These are phyloP conservation scores for Ganoderma lucidum DNA, from an alignment of 1,284 basidiomycete species.

Conservation along the genomic window DNA sequence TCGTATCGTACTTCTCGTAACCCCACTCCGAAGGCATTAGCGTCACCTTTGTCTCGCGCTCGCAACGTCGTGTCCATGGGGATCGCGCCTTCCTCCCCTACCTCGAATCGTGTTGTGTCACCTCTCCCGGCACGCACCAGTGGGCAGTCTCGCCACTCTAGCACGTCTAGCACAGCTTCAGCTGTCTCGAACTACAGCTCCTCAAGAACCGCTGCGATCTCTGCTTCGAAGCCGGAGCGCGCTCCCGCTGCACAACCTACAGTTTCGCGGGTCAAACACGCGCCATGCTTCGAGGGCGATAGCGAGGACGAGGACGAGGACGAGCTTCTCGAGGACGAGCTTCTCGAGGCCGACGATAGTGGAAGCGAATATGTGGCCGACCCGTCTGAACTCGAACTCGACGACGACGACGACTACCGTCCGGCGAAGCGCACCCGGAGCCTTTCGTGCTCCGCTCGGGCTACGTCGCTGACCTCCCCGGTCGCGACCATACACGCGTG, in stretches of 20 bases:
- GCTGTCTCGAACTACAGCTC: neutral
- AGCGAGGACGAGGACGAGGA: slow-evolving; percentile 9
- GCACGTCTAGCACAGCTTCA: neutral
- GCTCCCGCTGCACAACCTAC: slow-evolving; percentile 12
- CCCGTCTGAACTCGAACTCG: slow-evolving; percentile 10
- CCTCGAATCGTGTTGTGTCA: slow-evolving; percentile 5
- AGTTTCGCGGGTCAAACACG: neutral
- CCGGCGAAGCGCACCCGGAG: slow-evolving; percentile 12
- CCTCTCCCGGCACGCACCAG: too few species aligned
- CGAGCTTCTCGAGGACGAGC: slow-evolving; percentile 6
- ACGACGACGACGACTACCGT: slow-evolving; percentile 22
- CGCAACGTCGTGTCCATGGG: neutral
- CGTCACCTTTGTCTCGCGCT: neutral
- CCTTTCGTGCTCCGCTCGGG: neutral
- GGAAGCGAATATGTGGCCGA: slow-evolving; percentile 10
- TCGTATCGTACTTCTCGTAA: neutral
- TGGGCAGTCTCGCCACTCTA: slow-evolving; percentile 12
- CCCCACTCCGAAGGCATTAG: neutral
- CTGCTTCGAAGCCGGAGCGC: neutral
- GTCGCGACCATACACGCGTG: neutral
- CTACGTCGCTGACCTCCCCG: neutral
- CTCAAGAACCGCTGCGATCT: neutral
- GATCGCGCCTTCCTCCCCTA: neutral
- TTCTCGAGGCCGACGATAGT: slow-evolving; percentile 7
- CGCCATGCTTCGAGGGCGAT: too few species aligned